A percentile compares a stretch with the other conserved stretches of the same genome.
Evolutionary conservation across 2,329 filamentous ascomycete genomes (phyloP).

Genomic region (Ophiosphaerella herpotricha): DNA sequence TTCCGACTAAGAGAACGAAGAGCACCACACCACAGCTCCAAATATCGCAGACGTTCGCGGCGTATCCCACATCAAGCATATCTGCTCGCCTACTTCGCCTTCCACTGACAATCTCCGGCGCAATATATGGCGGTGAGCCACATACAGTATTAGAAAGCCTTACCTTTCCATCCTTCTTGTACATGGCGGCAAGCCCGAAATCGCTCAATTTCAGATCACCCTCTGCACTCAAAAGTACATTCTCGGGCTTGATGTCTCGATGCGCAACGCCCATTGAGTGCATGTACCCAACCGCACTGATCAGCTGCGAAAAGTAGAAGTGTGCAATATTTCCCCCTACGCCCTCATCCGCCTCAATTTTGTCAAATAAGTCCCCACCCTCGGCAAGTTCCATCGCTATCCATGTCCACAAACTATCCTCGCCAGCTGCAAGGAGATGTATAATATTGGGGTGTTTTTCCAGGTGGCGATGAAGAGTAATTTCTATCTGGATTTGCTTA

Average conservation of each 20-base stretch:
- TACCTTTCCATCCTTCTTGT: constrained; percentile 81
- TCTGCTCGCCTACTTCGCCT: constrained; percentile 53
- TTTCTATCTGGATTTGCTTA: constrained; percentile 91
- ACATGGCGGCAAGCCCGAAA: constrained; percentile 93
- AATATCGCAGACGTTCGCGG: constrained; percentile 82
- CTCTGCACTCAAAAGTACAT: constrained; percentile 82
- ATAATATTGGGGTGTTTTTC: constrained; percentile 93
- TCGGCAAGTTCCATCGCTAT: constrained; percentile 98
- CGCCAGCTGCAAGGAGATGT: constrained; percentile 84
- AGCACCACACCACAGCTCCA: constrained; percentile 99
- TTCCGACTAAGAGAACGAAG: constrained; percentile 92
- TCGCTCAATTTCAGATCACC: constrained; percentile 94
- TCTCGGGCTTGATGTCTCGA: constrained; percentile 77
- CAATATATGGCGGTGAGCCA: constrained; percentile 95
- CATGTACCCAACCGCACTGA: constrained; percentile 90
- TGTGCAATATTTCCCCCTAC: constrained; percentile 95
- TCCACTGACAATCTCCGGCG: constrained; percentile 78
- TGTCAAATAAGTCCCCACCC: constrained; percentile 96
- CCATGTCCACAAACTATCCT: constrained; percentile 89
- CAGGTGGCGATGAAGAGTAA: constrained; percentile 85
- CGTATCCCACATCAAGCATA: constrained; percentile 64
- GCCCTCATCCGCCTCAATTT: constrained; percentile 96
- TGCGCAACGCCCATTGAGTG: constrained; percentile 95
- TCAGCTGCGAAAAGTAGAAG: constrained; percentile 90
- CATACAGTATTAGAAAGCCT: constrained; percentile 89